Base-by-base conservation (phyloP, 768 basidiomycete genomes). In the Leccinum uliginosum region DNA sequence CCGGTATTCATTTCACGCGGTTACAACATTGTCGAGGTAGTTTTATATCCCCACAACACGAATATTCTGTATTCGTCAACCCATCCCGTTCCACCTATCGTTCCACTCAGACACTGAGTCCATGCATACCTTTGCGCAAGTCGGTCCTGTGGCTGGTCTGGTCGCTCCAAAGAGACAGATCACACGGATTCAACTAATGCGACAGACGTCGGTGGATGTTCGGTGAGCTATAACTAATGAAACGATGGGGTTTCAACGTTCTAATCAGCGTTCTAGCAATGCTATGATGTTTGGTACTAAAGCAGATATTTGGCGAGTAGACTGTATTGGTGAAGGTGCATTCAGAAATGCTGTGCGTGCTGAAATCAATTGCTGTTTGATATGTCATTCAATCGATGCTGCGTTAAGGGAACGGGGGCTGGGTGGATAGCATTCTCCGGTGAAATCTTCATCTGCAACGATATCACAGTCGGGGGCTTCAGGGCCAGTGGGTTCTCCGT, bases 131-230 rank as follows among this genome's bases (percentile, higher is more conserved):
- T 87, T 87, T 64, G 66, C 85, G 47, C 84, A 86, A 10, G 76
- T 78, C 32, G 78, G 79, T 32, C 89, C 87, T 0, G 76, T 75
- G 10, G 63, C 69, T 27, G 69, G 62, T 50, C 71, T 58, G 54
- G 56, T 60, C 3, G 29, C 69, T 24, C 60, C 66, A 3, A 67
- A 66, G 57, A 75, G 63, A 58, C 71, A 60, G 55, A 72, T 52
- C 52, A 87, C 84, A 6, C 80, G 78, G 7, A 71, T 90, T 24
- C 80, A 85, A 61, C 62, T 89, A 21, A 75, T 89, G 70, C 77
- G 89, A 53, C 89, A 90, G 67, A 79, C 81, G 4, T 79, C 78
- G 7, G 85, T 89, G 9, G 87, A 90, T 66, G 84, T 85, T 26
- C 69, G 76, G 79, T 80, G 51, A 48, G 76, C 56, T 21, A 9